These are phyloP conservation scores for Dryas drummondii DNA, from an alignment of 306 rosid species.

Conservation along the genomic window DNA sequence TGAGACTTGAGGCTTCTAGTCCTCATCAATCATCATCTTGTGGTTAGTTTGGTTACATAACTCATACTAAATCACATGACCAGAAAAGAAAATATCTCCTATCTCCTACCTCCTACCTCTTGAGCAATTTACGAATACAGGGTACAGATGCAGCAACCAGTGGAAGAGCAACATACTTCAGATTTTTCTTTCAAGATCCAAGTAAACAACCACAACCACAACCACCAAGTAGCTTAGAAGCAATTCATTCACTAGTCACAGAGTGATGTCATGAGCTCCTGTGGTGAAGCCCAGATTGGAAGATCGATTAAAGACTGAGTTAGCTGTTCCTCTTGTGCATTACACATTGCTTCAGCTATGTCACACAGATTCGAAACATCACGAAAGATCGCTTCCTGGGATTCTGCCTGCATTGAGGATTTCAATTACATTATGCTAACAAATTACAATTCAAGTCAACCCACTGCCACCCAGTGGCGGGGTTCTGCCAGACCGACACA, in stretches of 20 bases:
- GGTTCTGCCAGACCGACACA: no score
- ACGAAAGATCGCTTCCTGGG: slow-evolving; percentile 60
- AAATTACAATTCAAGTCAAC: neutral
- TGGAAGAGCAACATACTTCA: slow-evolving; percentile 18
- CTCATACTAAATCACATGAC: slow-evolving; percentile 28
- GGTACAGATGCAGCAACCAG: slow-evolving; percentile 17
- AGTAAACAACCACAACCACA: neutral
- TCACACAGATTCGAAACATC: slow-evolving; percentile 59
- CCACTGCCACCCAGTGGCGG: neutral
- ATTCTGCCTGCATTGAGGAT: slow-evolving; percentile 49
- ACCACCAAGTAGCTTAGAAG: slow-evolving; percentile 4
- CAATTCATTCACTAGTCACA: slow-evolving; percentile 43
- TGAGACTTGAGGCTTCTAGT: slow-evolving; percentile 18
- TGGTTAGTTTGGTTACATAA: slow-evolving; percentile 33
- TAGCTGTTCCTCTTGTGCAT: slow-evolving; percentile 44
- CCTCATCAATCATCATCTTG: slow-evolving; percentile 16
- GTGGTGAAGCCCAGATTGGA: slow-evolving; percentile 70
- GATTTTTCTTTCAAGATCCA: slow-evolving; percentile 9
- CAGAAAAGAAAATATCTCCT: neutral
- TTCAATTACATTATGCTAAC: neutral
- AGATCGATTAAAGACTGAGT: slow-evolving; percentile 54
- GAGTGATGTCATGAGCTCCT: slow-evolving; percentile 51
- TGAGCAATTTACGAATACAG: slow-evolving; percentile 28
- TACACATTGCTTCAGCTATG: slow-evolving; percentile 55
- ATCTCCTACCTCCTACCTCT: slow-evolving; percentile 36